Base-by-base conservation (phyloP, 1,139 yeast species). In the Protomyces arabidopsidicola region DNA sequence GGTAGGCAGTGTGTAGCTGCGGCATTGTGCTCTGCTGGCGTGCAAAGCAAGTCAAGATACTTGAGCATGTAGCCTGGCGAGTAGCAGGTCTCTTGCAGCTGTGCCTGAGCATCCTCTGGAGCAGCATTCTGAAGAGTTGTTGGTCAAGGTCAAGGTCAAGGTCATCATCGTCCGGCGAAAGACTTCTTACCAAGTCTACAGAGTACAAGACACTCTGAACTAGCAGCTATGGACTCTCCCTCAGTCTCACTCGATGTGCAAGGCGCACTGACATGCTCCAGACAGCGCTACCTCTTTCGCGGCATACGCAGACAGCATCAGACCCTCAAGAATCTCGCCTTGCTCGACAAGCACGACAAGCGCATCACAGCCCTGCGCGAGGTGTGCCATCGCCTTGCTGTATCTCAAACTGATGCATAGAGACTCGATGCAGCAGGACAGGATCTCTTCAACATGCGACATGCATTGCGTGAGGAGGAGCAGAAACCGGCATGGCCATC, bases 1-100 rank as follows among this genome's bases (percentile, higher is more conserved):
- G 74, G 72, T 78, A 90, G 0, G 84, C 96, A 0, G 53, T 59
- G 20, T 58, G 63, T 20, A 58, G 48, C 22, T 42, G 48, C 48
- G 20, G n/a, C n/a, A 27, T 5, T 1, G 31, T 27, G 9, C 31
- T 27, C 31, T 27, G 31, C 31, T 27, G 31, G 8, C 31, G 31
- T 27, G 9, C 31, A 27, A 3, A 27, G 31, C 31, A 8, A 27
- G 31, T 27, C 8, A 27, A 27, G 9, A 27, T 27, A 8, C 31
- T 27, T 27, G 31, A 27, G 31, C 31, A 27, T 27, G 31, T 27
- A 27, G 31, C 31, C 6, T 27, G 31, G 8, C 8, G 6, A 5
- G 31, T 27, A 27, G 31, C 31, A 27, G 31, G 31, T 27, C 31
- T 27, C 31, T 27, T 27, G 3, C 4, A 8, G 6, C 8, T 27